Evolutionary conservation across 352 stramenopile genomes (phyloP), one percentile per base, ranked within the genome.

Genomic region (Phytophthora fragariae): DNA sequence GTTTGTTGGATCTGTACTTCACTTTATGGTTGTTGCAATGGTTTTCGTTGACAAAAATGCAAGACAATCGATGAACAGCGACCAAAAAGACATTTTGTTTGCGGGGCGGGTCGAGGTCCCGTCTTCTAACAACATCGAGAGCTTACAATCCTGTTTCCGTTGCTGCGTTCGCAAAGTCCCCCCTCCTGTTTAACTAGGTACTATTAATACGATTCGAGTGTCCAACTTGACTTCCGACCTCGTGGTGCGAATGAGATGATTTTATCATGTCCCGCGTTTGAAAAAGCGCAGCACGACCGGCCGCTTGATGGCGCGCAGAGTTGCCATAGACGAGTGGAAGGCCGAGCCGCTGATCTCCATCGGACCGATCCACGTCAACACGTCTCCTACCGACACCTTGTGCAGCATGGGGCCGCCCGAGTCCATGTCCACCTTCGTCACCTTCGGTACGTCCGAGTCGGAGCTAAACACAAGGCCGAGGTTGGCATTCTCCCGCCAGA

Each of bases 311-410:
- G 87, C 90, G 17, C 88, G 88, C 55, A 97, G 68, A 41, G 87
- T 93, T 21, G 89, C 86, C 87, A 97, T 97, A 12, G 88, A 95
- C 68, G 86, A 86, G 59, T 97, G 88, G 68, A 97, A 97, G 21
- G 88, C 86, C 44, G 86, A 91, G 15, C 85, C 82, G 44, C 78
- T 76, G 61, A 97, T 94, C 37, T 92, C 88, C 76, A 93, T 89
- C 2, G 85, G 79, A 0, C 90, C 90, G 58, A 97, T 94, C 70
- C 83, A 92, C 35, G 88, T 87, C 29, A 97, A 77, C 37, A 88
- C 82, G 65, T 97, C 90, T 35, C 88, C 88, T 11, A 95, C 78
- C 9, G 80, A 84, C 27, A 97, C 88, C 41, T 89, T 80, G 58
- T 84, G 78, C 37, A 97, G 85, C 65, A 85, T 91, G 14, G 80